Percentiles rank a stretch among this genome's conserved stretches.
These are phyloP conservation scores for Silene coronaria DNA, from an alignment of 179 eudicot species.

Conservation along the genomic window DNA sequence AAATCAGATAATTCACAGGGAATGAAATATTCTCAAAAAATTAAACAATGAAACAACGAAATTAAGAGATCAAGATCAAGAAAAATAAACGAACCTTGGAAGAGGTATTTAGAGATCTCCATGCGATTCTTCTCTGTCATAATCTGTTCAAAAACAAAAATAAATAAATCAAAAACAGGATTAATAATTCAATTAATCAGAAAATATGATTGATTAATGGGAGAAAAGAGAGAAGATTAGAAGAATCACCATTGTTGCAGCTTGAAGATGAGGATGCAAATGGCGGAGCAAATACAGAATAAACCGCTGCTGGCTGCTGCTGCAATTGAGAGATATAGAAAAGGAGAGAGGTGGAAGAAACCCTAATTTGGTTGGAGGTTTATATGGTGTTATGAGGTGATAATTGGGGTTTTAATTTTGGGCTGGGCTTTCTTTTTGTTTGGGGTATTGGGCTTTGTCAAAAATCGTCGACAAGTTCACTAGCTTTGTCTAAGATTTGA, in stretches of 20 bases:
- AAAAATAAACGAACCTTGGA: slow-evolving; percentile 48
- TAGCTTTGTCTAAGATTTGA: too few species aligned
- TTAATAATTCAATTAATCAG: neutral
- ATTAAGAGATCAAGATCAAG: neutral
- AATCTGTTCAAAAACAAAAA: slow-evolving; percentile 37
- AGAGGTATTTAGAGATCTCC: slow-evolving; percentile 87
- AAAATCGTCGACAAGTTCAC: too few species aligned
- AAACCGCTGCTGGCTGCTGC: too few species aligned
- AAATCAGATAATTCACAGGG: too few species aligned
- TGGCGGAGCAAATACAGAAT: neutral
- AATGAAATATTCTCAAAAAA: neutral
- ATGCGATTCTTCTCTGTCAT: slow-evolving; percentile 84
- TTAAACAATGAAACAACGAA: neutral
- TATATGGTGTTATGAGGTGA: neutral
- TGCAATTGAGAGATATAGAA: neutral
- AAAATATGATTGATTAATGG: neutral
- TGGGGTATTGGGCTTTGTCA: neutral
- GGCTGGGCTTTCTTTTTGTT: neutral
- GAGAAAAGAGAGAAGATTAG: neutral
- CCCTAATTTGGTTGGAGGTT: slow-evolving; percentile 14
- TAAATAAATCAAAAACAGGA: neutral
- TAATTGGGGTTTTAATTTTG: neutral
- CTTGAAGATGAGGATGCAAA: neutral
- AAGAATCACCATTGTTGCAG: slow-evolving; percentile 21
- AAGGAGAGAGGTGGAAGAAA: neutral